Percentiles rank a stretch among this genome's conserved stretches.
Evolutionary conservation across 371 early-diverging fungal species (phyloP).

Genomic region (Mortierella sp.): DNA sequence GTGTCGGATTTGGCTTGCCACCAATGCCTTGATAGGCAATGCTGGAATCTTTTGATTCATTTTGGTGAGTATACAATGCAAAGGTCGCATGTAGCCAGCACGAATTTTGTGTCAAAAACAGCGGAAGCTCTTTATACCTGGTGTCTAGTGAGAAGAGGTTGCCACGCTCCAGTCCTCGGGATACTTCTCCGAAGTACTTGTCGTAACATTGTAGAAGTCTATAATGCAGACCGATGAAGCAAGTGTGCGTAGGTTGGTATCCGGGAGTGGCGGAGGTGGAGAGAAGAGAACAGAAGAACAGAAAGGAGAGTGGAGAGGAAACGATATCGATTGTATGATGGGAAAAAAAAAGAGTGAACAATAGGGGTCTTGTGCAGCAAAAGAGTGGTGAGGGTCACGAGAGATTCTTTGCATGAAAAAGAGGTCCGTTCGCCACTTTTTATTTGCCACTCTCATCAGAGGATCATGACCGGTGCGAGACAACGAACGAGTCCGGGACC

Average conservation of each 20-base stretch:
- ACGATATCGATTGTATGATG: not conserved
- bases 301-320: not conserved
- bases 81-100: too few relatives aligned
- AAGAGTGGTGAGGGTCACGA: not conserved
- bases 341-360: conserved; percentile 2
- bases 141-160: conserved; percentile 10
- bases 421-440: conserved; percentile 25
- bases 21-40: conserved; percentile 21
- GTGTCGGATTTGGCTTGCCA: conserved; percentile 44
- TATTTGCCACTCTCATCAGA: too few relatives aligned
- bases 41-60: conserved; percentile 11
- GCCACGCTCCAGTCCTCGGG: conserved; percentile 24
- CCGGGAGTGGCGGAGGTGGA: not conserved
- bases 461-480: conserved; percentile 43
- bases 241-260: not conserved
- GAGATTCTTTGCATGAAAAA: conserved; percentile 3
- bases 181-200: conserved; percentile 21
- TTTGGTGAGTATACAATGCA: not conserved
- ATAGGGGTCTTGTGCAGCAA: too few relatives aligned
- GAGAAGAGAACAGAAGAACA: not conserved
- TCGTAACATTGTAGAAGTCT: conserved; percentile 15
- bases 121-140: too few relatives aligned
- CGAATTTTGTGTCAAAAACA: too few relatives aligned
- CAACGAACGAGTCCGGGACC: conserved; percentile 52
- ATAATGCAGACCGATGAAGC: not conserved